These are phyloP conservation scores for Cymbopogon flexuosus DNA, from an alignment of 202 grass and related monocot species.

Conservation along the genomic window DNA sequence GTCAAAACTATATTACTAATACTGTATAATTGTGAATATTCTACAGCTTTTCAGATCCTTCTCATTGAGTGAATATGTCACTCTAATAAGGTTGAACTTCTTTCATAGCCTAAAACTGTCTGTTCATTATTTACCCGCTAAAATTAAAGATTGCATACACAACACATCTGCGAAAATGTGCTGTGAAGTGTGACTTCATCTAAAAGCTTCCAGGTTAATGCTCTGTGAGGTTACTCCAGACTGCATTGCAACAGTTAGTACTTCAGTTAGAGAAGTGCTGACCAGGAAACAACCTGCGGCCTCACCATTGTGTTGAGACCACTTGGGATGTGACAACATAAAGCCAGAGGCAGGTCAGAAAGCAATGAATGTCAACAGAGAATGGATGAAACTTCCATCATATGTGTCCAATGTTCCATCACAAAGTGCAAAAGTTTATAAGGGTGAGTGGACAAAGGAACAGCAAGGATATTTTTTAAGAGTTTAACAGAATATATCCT, in stretches of 20 bases:
- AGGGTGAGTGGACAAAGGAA: not conserved
- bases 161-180: not conserved
- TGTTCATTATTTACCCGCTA: not conserved
- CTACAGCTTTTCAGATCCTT: not conserved
- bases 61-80: not conserved
- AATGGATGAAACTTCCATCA: not conserved
- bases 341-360: not conserved
- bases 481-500: not conserved
- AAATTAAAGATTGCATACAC: not conserved
- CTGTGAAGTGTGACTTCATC: not conserved
- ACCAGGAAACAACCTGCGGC: not conserved
- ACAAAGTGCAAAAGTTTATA: not conserved
- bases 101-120: not conserved
- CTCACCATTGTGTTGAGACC: not conserved
- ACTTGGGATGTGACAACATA: not conserved
- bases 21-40: not conserved
- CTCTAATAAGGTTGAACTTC: not conserved
- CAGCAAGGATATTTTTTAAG: not conserved
- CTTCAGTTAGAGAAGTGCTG: not conserved
- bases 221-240: not conserved
- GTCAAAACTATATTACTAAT: not conserved
- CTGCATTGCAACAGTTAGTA: not conserved
- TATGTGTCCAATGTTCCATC: not conserved
- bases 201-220: not conserved
- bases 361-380: not conserved